These are phyloP conservation scores for Verbena officinalis DNA, from an alignment of 257 asterid species.

Conservation along the genomic window DNA sequence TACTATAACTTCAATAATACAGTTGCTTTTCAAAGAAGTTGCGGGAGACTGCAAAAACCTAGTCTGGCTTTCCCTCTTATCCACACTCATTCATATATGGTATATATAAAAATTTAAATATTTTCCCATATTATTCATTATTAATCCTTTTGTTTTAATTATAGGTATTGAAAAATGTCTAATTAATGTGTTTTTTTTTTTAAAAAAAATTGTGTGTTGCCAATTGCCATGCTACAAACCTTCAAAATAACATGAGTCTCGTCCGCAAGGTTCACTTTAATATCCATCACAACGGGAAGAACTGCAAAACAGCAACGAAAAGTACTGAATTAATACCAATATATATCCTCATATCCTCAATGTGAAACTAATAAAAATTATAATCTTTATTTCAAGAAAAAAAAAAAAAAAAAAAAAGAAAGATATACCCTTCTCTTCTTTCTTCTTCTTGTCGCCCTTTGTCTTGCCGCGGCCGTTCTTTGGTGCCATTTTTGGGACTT, in stretches of 20 bases:
- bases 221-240: conserved; percentile 47
- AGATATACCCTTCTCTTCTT: conserved; percentile 78
- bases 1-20: no score
- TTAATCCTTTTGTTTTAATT: no score
- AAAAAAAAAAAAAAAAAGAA: no score
- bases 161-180: not conserved
- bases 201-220: not conserved
- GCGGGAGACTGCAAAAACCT: no score
- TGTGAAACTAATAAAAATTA: not conserved
- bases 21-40: no score
- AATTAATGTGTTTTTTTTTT: not conserved
- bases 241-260: conserved; percentile 78
- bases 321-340: not conserved
- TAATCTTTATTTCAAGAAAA: not conserved
- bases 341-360: not conserved
- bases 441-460: conserved; percentile 94
- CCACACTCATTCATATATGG: not conserved
- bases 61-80: not conserved
- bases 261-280: conserved; percentile 78
- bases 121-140: no score
- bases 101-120: not conserved
- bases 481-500: conserved; percentile 68
- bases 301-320: conserved; percentile 45
- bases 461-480: conserved; percentile 88
- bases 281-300: conserved; percentile 90